Base-by-base conservation (phyloP, 2,329 filamentous ascomycete species). In the Pezicula neosporulosa region DNA sequence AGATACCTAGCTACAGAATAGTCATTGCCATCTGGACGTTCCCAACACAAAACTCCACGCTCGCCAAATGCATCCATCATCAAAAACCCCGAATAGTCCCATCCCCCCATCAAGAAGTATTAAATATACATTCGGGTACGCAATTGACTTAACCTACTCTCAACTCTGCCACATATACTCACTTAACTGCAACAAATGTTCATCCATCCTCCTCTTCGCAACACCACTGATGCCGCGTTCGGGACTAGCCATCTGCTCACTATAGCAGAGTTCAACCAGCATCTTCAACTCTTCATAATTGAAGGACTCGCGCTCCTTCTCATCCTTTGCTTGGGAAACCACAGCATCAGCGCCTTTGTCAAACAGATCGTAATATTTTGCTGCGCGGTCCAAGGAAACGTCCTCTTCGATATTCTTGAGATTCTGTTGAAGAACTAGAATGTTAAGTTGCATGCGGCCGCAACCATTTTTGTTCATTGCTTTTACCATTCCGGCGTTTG, bases 391-490 rank as follows among this genome's bases (percentile, higher is more conserved):
- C 27, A 93, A 74, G 51, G 81, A 77, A 3, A 89, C 85, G 8
- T 80, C 80, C 2, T 81, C 77, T 68, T 94, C 90, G 48, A 99
- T 86, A 59, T 96, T 96, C 74, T 96, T 96, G 50, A 99, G 82
- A 63, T 96, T 97, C 67, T 99, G 94, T 71, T 97, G 93, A 47
- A 99, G 76, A 38, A 99, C 94, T 21, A 97, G 79, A 45, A 97
- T 90, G 67, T 99, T 96, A 63, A 97, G 82, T 67, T 91, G 87
- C 82, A 99, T 91, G 36, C 91, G 82, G n/a, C 85, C 83, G 53
- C 86, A 89, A 39, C 94, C 94, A 61, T 87, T 82, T 36, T 72
- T 74, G 68, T 99, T 97, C 85, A 99, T 93, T 7, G 87, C 85
- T 46, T 85, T 83, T 42, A 93, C 87, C 64, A 82, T 80, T 16